Base-by-base conservation (phyloP, 495 filamentous ascomycete species). In the Penicillium herquei region DNA sequence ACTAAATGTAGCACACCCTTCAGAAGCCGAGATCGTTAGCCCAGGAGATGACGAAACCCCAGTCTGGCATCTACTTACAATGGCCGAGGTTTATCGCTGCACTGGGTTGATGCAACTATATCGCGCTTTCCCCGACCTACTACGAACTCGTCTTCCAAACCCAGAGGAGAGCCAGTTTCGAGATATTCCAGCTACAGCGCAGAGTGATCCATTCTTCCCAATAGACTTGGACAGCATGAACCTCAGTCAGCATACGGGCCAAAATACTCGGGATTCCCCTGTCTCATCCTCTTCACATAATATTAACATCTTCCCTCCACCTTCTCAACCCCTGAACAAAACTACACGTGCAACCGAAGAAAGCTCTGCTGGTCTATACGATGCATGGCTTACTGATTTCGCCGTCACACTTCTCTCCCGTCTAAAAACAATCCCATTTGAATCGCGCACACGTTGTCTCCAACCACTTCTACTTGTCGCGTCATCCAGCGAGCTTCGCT, bases 71-170 rank as follows among this genome's bases (percentile, higher is more conserved):
- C 77, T 83, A 12, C 68, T 83, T 42, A 73, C 74, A n/a, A 78
- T 84, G 58, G 80, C 80, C 10, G 81, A 84, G 57, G 78, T 77
- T 3, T 83, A 82, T 56, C 76, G 80, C 16, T 81, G 79, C 42
- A 77, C 78, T 0, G 80, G 78, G 0, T 70, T 84, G 3, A 68
- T 84, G 55, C 75, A 82, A 39, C 58, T 84, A 14, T 84, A 84
- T 55, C 77, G 80, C 39, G 72, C 76, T 10, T 84, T 84, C 49
- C 81, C 81, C 3, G 73, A 78, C 31, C 63, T 83, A 11, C 71
- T 83, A 0, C 69, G 65, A 13, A 70, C 69, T 21, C 72, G 78
- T 39, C 62, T 84, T 26, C 66, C 68, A 49, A 42, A 63, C 34
- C 41, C 55, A 12, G 39, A 63, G 44, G n/a, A 56, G 41, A 16